Base-by-base conservation (phyloP, 352 stramenopile genomes). In the Globisporangium spinosum region DNA sequence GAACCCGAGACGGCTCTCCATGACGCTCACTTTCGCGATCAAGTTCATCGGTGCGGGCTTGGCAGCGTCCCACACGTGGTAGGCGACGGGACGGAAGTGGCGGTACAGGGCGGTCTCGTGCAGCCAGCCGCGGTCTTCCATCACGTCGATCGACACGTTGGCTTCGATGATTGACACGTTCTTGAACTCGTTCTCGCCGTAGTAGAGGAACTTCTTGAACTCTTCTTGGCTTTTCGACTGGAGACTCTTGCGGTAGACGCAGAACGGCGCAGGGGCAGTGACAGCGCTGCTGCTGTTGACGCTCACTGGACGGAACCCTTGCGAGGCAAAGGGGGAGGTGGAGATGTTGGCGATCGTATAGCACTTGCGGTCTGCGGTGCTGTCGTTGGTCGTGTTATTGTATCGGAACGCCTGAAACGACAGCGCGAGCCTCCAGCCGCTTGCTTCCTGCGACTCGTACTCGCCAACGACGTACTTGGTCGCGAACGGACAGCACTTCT, bases 401-500 rank as follows among this genome's bases (percentile, higher is more conserved):
- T 45, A 45, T 3, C 12, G 38, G 13, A 45, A 45, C 38, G 38
- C 38, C 5, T 35, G n/a, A n/a, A 53, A 35, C 34, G 58, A 53
- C 32, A 32, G 32, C 32, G 9, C 56, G 17, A 62, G 32, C 25
- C 38, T 49, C 20, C 32, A 47, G 23, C 20, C 56, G 32, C 23
- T 35, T 22, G 5, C 27, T 62, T 62, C 58, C 3, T 43, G 27
- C 15, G 58, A 10, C 8, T 32, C n/a, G 58, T 73, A 73, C 9
- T 55, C 45, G 20, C 70, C 51, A 1, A 70, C 32, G 3, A 29
- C 58, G 27, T 64, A 72, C 35, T 58, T 64, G 3, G 65, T 64
- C 17, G 25, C 27, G 56, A 63, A 57, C 35, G 65, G 69, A 67
- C 69, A 72, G 35, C 65, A 72, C 25, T 65, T 65, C 49, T 75